phyloP scores from a whole-genome alignment of 345 rosid species.

The Clausena lansium region DNA sequence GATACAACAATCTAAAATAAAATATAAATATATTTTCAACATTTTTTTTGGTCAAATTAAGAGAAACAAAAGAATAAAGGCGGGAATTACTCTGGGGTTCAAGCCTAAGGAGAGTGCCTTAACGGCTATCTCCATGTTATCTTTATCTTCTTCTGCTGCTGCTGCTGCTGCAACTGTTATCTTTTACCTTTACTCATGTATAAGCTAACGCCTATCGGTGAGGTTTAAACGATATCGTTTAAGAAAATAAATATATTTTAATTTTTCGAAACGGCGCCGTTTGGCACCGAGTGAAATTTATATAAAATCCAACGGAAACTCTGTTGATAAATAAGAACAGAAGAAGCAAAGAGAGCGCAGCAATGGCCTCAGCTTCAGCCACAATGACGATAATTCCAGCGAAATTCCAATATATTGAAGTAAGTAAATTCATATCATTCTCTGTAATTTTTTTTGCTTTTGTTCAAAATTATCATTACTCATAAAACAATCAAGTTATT shows the following conservation, averaged over 20 bases:
- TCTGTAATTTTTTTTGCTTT: neutral
- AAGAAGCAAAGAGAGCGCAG: neutral
- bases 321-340: neutral
- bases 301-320: neutral
- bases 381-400: slow-evolving; percentile 10
- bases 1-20: neutral
- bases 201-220: too few species aligned
- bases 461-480: neutral
- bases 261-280: neutral
- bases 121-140: slow-evolving; percentile 36
- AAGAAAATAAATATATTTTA: neutral
- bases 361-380: slow-evolving; percentile 31
- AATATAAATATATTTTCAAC: neutral
- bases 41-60: neutral
- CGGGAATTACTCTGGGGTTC: slow-evolving; percentile 27
- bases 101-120: slow-evolving; percentile 27
- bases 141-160: neutral
- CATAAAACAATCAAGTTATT: neutral
- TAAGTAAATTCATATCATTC: slow-evolving; percentile 9
- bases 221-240: neutral
- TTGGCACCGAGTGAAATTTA: neutral
- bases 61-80: neutral
- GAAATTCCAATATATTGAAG: slow-evolving; percentile 16
- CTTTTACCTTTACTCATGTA: too few species aligned
- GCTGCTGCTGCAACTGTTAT: neutral